A percentile compares a stretch with the other conserved stretches of the same genome.
phyloP scores from a whole-genome alignment of 148 eudicot species.

The Chenopodium berlandieri region DNA sequence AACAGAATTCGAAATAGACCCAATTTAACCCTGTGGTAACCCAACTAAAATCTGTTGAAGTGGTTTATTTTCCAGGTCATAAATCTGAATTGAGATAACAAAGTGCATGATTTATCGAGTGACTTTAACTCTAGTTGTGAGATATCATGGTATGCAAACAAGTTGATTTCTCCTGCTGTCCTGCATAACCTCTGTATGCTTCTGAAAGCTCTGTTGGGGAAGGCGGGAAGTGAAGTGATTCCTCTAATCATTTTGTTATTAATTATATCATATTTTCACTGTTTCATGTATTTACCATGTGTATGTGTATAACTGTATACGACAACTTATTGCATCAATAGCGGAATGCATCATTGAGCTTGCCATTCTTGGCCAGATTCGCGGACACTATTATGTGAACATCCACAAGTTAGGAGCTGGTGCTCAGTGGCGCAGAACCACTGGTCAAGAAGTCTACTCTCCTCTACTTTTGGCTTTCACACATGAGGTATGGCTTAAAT shows the following conservation, averaged over 20 bases:
- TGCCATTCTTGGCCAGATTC: slow-evolving; percentile 40
- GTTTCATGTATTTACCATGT: neutral
- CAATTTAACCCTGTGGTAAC: neutral
- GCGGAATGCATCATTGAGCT: neutral
- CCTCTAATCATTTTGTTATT: neutral
- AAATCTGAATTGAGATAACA: neutral
- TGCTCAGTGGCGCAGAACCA: slow-evolving; percentile 78
- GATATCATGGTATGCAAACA: neutral
- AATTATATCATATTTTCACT: neutral
- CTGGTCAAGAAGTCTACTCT: slow-evolving; percentile 83
- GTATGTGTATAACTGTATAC: neutral
- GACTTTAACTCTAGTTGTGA: neutral
- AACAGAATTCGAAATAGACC: neutral
- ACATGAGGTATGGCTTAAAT: slow-evolving; percentile 51
- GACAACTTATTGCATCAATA: neutral
- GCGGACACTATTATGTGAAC: slow-evolving; percentile 73
- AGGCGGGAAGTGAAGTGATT: neutral
- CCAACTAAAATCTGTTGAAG: neutral
- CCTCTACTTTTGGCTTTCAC: slow-evolving; percentile 77
- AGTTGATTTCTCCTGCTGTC: neutral
- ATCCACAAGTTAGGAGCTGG: slow-evolving; percentile 63
- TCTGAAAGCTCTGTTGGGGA: neutral
- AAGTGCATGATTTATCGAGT: neutral
- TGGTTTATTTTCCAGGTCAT: neutral
- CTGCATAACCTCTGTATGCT: neutral